Percentiles rank a stretch among this genome's conserved stretches.
Conservation (phyloP, 1,284 basidiomycete species). For the Marasmius fiardii region DNA sequence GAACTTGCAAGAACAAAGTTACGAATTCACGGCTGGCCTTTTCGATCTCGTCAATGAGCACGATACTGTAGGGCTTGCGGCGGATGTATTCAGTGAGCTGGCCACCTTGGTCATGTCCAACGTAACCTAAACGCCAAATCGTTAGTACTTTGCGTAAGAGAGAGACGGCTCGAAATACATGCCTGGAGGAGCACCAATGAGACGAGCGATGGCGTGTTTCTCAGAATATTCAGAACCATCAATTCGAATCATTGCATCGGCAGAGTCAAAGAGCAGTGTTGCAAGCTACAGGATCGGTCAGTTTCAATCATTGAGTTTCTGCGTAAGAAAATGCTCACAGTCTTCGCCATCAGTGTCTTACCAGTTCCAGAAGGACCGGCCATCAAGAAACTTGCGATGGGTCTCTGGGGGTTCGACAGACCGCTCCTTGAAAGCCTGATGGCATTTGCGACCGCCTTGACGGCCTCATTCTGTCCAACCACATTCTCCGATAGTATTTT, state of each 20-base stretch:
- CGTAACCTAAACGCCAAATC: conserved; percentile 81
- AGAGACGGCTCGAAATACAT: conserved; percentile 23
- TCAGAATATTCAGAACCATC: conserved; percentile 94
- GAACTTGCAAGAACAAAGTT: conserved; percentile 89
- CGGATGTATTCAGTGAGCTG: conserved; percentile 92
- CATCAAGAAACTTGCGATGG: conserved; percentile 93
- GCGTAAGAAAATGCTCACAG: conserved; percentile 46
- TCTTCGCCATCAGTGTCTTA: conserved; percentile 87
- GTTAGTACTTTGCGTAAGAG: conserved; percentile 72
- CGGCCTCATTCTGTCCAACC: conserved; percentile 88
- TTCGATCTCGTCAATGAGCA: conserved; percentile 86
- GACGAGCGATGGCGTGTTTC: conserved; percentile 87
- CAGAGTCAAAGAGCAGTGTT: conserved; percentile 84
- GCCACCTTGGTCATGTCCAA: conserved; percentile 89
- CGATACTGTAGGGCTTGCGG: conserved; percentile 81
- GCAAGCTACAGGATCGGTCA: conserved; percentile 62
- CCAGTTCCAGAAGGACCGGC: conserved; percentile 91
- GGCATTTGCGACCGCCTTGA: conserved; percentile 88
- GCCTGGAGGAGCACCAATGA: conserved; percentile 82
- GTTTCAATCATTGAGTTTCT: conserved; percentile 13
- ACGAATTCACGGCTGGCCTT: conserved; percentile 90
- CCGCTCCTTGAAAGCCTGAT: conserved; percentile 91
- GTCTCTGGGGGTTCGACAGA: conserved; percentile 77
- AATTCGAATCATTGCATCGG: conserved; percentile 87
- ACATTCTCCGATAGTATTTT: conserved; percentile 65